These are phyloP conservation scores for Podaxis sp. DNA, from an alignment of 768 basidiomycete genomes.

Conservation along the genomic window DNA sequence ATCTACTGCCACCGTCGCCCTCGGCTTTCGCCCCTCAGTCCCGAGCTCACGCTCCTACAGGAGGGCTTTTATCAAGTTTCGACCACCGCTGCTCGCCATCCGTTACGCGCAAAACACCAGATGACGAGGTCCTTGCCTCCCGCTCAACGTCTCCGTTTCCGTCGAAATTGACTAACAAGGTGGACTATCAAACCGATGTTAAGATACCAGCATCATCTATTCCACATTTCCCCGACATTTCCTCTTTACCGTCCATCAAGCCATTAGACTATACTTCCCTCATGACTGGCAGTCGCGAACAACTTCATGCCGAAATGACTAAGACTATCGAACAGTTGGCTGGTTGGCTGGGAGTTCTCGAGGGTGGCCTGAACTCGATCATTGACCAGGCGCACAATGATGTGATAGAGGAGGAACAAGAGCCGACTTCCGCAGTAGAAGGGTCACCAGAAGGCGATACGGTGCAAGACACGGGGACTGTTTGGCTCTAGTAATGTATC, in stretches of 20 bases:
- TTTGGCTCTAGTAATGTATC: background rate
- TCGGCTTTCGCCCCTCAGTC: constrained; percentile 30
- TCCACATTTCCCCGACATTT: background rate
- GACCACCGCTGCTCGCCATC: constrained; percentile 8
- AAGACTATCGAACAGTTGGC: constrained; percentile 72
- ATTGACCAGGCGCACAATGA: constrained; percentile 52
- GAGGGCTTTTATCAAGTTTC: background rate
- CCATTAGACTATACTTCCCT: constrained; percentile 70
- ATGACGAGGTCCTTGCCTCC: background rate
- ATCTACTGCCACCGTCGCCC: constrained; percentile 76
- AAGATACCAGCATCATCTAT: background rate
- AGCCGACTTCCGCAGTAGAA: constrained; percentile 24
- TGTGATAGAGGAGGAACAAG: constrained; percentile 66
- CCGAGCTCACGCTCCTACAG: background rate
- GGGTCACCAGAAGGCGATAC: constrained; percentile 1
- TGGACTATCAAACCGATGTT: constrained; percentile 1
- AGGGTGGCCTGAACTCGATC: constrained; percentile 66
- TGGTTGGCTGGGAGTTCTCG: constrained; percentile 73
- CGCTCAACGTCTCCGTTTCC: constrained; percentile 3
- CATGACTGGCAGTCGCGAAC: constrained; percentile 40
- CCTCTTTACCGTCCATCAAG: constrained; percentile 27
- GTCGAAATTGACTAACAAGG: background rate
- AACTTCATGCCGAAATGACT: constrained; percentile 66
- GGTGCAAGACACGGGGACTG: background rate
- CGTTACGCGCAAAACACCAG: constrained; percentile 1